Evolutionary conservation across 495 filamentous ascomycete species (phyloP).

Genomic region (Barbatosphaeria neglecta): DNA sequence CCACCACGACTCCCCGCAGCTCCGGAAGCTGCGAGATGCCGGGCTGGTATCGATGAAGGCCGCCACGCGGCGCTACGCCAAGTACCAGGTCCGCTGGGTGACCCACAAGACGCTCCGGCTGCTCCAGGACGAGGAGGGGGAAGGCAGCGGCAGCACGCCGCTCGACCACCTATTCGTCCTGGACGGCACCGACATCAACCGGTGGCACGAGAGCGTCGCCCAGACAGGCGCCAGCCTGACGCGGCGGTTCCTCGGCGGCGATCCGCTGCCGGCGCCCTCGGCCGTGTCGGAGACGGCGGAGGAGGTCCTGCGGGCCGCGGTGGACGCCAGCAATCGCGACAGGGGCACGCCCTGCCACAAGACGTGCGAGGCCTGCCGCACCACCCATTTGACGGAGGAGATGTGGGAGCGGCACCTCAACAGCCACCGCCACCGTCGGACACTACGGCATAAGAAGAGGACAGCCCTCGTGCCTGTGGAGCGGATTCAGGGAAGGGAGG

Average conservation of each 20-base stretch:
- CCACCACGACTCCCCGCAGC: constrained; percentile 20
- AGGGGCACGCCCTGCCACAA: constrained; percentile 36
- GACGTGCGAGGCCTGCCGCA: constrained; percentile 61
- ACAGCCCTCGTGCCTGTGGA: constrained; percentile 14
- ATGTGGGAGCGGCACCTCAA: constrained; percentile 68
- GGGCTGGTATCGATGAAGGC: constrained; percentile 49
- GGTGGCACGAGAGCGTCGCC: constrained; percentile 49
- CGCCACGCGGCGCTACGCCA: constrained; percentile 80
- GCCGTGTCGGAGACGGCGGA: constrained; percentile 49
- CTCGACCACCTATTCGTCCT: constrained; percentile 53
- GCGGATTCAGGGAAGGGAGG: neutral
- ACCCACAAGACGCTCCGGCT: constrained; percentile 63
- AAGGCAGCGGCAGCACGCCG: no score
- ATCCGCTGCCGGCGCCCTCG: constrained; percentile 46
- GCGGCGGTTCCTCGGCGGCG: constrained; percentile 42
- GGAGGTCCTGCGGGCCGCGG: constrained; percentile 40
- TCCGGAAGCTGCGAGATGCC: constrained; percentile 21
- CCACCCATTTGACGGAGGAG: constrained; percentile 54
- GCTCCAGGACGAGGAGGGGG: constrained; percentile 39
- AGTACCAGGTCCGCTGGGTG: constrained; percentile 75
- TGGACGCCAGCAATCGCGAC: constrained; percentile 33
- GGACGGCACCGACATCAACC: constrained; percentile 52
- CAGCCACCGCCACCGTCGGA: constrained; percentile 45
- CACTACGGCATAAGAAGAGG: constrained; percentile 13
- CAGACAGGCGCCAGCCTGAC: constrained; percentile 52